Conservation (phyloP, 1,284 basidiomycete species). For the Cryptococcus sp. region DNA sequence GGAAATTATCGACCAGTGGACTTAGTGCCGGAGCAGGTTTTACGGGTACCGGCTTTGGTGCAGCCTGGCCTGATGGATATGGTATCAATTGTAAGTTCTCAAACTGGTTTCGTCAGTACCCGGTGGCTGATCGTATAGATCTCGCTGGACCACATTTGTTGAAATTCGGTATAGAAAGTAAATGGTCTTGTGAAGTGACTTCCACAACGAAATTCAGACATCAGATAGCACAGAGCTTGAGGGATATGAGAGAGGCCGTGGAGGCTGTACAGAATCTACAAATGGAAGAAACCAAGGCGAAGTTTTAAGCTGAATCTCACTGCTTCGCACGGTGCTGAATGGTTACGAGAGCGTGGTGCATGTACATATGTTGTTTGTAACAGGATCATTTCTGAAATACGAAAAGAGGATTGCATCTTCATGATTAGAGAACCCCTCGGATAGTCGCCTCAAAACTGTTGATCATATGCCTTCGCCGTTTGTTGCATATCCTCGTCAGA, state of each 20-base stretch:
- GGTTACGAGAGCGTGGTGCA: too few relatives aligned
- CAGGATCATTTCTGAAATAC: too few relatives aligned
- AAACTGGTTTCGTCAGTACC: background rate
- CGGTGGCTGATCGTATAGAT: slow-evolving; percentile 53
- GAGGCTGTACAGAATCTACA: slow-evolving; percentile 34
- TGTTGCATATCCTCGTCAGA: too few relatives aligned
- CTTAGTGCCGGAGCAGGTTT: slow-evolving; percentile 82
- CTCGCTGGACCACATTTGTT: slow-evolving; percentile 73
- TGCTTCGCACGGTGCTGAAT: too few relatives aligned
- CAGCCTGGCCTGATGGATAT: slow-evolving; percentile 76
- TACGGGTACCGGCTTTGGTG: slow-evolving; percentile 85
- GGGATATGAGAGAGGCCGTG: slow-evolving; percentile 65
- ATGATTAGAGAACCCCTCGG: too few relatives aligned
- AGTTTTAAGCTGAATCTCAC: slow-evolving; percentile 8
- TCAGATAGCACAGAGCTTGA: slow-evolving; percentile 63
- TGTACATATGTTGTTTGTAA: too few relatives aligned
- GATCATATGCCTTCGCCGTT: too few relatives aligned
- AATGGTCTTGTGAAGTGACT: slow-evolving; percentile 64
- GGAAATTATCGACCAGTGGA: slow-evolving; percentile 90
- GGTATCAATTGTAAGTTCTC: slow-evolving; percentile 78
- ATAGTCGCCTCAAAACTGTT: too few relatives aligned
- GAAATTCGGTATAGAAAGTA: slow-evolving; percentile 94
- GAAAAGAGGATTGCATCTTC: too few relatives aligned
- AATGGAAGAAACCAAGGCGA: slow-evolving; percentile 18
- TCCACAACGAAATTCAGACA: slow-evolving; percentile 68